phyloP scores from a whole-genome alignment of 495 filamentous ascomycete species.

The Neurospora hispaniola region DNA sequence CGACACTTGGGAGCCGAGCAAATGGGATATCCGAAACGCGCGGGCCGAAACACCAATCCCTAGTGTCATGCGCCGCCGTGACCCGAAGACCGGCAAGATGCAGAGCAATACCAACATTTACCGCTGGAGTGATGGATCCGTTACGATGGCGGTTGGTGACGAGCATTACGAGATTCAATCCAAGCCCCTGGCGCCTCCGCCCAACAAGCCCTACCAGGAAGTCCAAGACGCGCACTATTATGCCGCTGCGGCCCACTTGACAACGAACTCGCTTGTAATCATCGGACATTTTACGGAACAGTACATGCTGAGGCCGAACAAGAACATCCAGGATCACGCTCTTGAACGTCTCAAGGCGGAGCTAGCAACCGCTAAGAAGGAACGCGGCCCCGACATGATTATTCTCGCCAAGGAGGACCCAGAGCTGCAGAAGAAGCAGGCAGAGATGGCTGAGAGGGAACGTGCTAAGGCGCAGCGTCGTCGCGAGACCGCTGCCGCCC shows the following conservation, averaged over 20 bases:
- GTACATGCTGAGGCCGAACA: conserved; percentile 59
- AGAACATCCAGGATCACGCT: conserved; percentile 64
- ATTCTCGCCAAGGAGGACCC: conserved; percentile 64
- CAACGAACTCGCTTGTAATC: conserved; percentile 57
- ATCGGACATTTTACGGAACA: conserved; percentile 74
- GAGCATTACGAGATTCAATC: conserved; percentile 71
- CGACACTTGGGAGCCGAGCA: conserved; percentile 49
- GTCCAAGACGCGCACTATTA: conserved; percentile 74
- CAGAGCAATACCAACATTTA: conserved; percentile 71
- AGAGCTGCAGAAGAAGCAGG: conserved; percentile 64
- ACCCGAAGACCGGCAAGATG: conserved; percentile 36
- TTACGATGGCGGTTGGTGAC: conserved; percentile 61
- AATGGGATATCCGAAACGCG: conserved; percentile 37
- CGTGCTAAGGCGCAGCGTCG: conserved; percentile 55
- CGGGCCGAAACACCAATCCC: conserved; percentile 27
- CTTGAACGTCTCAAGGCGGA: conserved; percentile 61
- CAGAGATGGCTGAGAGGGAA: conserved; percentile 64
- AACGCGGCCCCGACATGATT: conserved; percentile 39
- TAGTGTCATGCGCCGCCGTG: conserved; percentile 29
- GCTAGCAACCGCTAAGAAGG: conserved; percentile 48
- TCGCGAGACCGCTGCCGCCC: conserved; percentile 56
- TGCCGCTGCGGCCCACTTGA: conserved; percentile 61
- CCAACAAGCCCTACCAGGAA: conserved; percentile 49
- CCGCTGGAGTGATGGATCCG: conserved; percentile 74
- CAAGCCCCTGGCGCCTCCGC: conserved; percentile 62